Evolutionary conservation across 768 basidiomycete species (phyloP).

Genomic region (Paxillus involutus): DNA sequence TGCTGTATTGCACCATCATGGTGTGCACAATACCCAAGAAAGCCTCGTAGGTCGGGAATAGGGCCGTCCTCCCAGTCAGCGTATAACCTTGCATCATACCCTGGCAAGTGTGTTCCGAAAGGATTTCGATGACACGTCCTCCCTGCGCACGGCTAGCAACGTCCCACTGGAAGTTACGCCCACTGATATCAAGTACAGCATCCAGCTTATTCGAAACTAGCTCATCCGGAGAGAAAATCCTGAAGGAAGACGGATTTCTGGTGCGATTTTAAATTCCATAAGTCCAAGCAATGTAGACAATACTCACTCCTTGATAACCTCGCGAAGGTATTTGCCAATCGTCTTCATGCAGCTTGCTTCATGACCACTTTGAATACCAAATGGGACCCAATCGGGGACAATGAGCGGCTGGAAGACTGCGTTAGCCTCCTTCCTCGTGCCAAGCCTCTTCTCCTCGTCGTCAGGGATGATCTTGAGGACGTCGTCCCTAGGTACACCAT

Average conservation of each 20-base stretch:
- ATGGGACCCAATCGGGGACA: conserved; percentile 64
- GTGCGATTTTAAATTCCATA: background rate
- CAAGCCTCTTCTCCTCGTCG: conserved; percentile 58
- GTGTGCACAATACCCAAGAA: conserved; percentile 90
- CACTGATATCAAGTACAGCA: conserved; percentile 65
- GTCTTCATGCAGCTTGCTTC: conserved; percentile 80
- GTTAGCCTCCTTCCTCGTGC: conserved; percentile 69
- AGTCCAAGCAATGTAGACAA: background rate
- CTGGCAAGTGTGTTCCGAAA: conserved; percentile 87
- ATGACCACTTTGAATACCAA: conserved; percentile 49
- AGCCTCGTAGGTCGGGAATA: conserved; percentile 90
- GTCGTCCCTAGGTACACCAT: conserved; percentile 53
- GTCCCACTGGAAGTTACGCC: conserved; percentile 89
- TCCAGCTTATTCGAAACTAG: conserved; percentile 87
- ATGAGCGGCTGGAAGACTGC: conserved; percentile 58
- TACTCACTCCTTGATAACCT: conserved; percentile 54
- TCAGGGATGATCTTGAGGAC: conserved; percentile 62
- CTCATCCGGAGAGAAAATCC: conserved; percentile 92
- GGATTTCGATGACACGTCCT: conserved; percentile 85
- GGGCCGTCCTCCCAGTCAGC: conserved; percentile 78
- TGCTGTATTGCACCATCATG: conserved; percentile 89
- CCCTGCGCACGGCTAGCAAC: conserved; percentile 60
- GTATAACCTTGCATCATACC: conserved; percentile 94
- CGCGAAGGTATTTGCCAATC: conserved; percentile 54
- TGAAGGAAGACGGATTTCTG: conserved; percentile 75